Evolutionary conservation across 139 green algal genomes (phyloP), one percentile per base, ranked within the genome.

Genomic region (Bryopsis sp.): DNA sequence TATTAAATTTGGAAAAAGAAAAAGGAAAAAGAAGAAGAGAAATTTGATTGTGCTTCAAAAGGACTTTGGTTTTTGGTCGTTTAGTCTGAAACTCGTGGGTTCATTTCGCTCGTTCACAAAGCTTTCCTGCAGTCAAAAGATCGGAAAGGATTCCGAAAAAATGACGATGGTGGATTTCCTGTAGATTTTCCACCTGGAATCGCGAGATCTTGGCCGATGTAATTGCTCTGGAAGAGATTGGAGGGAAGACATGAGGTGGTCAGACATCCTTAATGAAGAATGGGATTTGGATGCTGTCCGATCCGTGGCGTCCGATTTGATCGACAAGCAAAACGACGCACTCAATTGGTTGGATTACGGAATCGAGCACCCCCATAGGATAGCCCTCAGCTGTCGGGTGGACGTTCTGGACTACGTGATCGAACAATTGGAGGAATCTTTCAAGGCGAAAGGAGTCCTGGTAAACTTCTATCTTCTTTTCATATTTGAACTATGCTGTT

Each of bases 321-420:
- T 67, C 4, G 29, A 47, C 39, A 4, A 11, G n/a, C 24, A 43
- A 39, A 15, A 47, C 31, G 29, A 57, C 61, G 19, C n/a, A 11
- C 63, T 64, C 8, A 66, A 83, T 47, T 87, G 86, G 74, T 76
- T 93, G 38, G 89, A 95, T 65, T 73, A 92, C 57, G 89, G 89
- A 60, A 82, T 61, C 26, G 89, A 95, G 80, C 89, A 95, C 74
- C 88, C 86, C 1, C 91, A 97, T 81, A 85, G 91, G 60, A 84
- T 94, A 48, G 85, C 88, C 1, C 54, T 95, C 33, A 79, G 74
- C 64, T 72, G 88, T 35, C 74, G 72, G 33, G 64, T 58, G 1
- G 50, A 80, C 62, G 74, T 70, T n/a, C 22, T 89, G 24, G 63
- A 60, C n/a, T 58, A 67, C 22, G 67, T 78, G 8, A 50, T 77